Evolutionary conservation across 2,329 filamentous ascomycete species (phyloP), one percentile per base, ranked within the genome.

Genomic region (Helotiales sp.): DNA sequence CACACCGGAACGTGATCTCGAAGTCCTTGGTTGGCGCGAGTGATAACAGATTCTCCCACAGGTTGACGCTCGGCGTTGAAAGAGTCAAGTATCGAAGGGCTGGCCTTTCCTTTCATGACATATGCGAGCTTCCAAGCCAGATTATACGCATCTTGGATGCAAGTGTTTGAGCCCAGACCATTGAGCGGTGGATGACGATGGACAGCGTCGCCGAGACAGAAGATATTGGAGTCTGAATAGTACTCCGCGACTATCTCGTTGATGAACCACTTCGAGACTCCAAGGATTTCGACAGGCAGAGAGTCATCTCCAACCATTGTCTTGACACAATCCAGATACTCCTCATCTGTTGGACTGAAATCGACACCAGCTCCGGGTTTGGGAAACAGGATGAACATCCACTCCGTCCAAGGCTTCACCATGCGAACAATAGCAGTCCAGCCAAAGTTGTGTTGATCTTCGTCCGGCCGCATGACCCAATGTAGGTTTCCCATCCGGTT

Each of bases 381-480:
- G 0, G 80, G 77, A 15, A 85, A 72, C 15, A 84, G 68, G 55
- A 83, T 81, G 44, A 82, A 81, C 72, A 83, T 76, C 83, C 83
- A 68, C 72, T 87, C 81, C 61, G 80, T 67, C 84, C 84, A 87
- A 0, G 83, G 79, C 71, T 81, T 83, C 4, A 87, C 82, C 83
- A 87, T 86, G 24, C 85, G 74, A 2, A 79, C 73, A 61, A 83
- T 70, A 2, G 69, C 71, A 30, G 73, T 72, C 77, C 79, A 82
- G 0, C 75, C 81, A 70, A 80, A 85, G 0, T 73, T 72, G 0
- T 80, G 79, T 53, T 79, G 72, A 53, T 83, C 77, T 2, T 69
- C 69, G 56, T 83, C 79, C 0, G 84, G 83, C 60, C 79, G 77
- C 66, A 87, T 73, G 1, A 84, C 73, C 79, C 82, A 86, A 66